Percentiles rank a stretch among this genome's conserved stretches.
Conservation (phyloP, 441 rosid genomes). For the Manihot esculenta region DNA sequence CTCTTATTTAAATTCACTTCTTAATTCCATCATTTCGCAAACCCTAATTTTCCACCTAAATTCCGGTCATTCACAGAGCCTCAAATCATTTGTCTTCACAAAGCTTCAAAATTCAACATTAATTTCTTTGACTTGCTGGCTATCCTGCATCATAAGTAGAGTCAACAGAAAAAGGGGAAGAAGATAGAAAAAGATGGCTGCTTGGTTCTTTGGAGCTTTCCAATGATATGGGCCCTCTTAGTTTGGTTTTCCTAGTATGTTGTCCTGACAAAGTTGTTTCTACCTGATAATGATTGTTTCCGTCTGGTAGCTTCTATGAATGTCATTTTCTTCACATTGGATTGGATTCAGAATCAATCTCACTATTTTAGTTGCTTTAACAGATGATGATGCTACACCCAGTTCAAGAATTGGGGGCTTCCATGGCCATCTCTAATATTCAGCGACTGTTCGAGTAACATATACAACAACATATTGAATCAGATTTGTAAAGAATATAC, state of each 20-base stretch:
- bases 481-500: slow-evolving; percentile 28
- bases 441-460: neutral
- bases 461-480: neutral
- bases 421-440: slow-evolving; percentile 32
- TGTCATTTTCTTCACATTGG: neutral
- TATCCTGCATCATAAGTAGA: neutral
- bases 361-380: slow-evolving; percentile 10
- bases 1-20: no score
- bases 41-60: no score
- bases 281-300: neutral
- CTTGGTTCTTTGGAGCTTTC: neutral
- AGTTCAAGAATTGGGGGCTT: slow-evolving; percentile 45
- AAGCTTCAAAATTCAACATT: no score
- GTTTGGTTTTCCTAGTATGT: neutral
- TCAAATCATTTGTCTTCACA: no score
- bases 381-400: slow-evolving; percentile 57
- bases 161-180: neutral
- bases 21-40: no score
- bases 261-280: neutral
- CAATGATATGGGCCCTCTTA: neutral
- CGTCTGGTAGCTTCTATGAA: neutral
- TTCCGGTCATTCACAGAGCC: no score
- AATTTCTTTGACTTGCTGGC: no score
- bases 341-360: neutral
- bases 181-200: no score